Percentiles rank a stretch among this genome's conserved stretches.
These are phyloP conservation scores for Vitis riparia DNA, from an alignment of 164 flowering plant species.

Conservation along the genomic window DNA sequence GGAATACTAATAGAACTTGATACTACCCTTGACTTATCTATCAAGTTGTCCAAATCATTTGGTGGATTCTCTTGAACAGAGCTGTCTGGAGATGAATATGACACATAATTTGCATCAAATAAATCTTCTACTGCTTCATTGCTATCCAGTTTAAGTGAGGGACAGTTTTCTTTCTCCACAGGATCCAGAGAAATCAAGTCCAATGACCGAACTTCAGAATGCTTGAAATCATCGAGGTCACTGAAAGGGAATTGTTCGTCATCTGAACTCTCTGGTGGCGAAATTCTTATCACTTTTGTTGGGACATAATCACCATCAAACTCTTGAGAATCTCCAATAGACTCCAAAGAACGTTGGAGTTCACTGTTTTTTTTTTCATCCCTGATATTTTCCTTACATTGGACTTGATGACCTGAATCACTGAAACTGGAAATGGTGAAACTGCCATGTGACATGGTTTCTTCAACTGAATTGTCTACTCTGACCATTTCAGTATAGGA, in stretches of 20 bases:
- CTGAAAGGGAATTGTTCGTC: constrained; percentile 58
- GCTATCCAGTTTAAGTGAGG: constrained; percentile 15
- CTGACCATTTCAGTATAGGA: constrained; percentile 10
- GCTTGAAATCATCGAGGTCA: constrained; percentile 38
- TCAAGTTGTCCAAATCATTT: constrained; percentile 19
- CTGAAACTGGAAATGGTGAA: constrained; percentile 15
- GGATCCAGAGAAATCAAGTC: constrained; percentile 20
- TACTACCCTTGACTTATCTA: constrained; percentile 21
- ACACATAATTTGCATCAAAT: constrained; percentile 9
- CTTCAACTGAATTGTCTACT: constrained; percentile 22
- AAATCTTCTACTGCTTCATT: constrained; percentile 20
- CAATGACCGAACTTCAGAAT: constrained; percentile 10
- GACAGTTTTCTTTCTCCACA: constrained; percentile 22
- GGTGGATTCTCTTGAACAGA: constrained; percentile 21
- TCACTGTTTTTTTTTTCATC: constrained; percentile 18
- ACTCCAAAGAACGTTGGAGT: constrained; percentile 14
- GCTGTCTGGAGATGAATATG: constrained; percentile 26
- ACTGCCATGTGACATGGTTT: constrained; percentile 11
- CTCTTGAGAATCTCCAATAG: constrained; percentile 14
- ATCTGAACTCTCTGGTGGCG: constrained; percentile 28
- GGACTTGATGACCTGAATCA: constrained; percentile 20
- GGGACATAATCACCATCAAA: constrained; percentile 5
- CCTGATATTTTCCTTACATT: constrained; percentile 17
- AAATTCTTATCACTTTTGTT: constrained; percentile 5
- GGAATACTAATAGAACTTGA: constrained; percentile 46